Conservation (phyloP, 2,329 filamentous ascomycete genomes). For the Seiridium cupressi region DNA sequence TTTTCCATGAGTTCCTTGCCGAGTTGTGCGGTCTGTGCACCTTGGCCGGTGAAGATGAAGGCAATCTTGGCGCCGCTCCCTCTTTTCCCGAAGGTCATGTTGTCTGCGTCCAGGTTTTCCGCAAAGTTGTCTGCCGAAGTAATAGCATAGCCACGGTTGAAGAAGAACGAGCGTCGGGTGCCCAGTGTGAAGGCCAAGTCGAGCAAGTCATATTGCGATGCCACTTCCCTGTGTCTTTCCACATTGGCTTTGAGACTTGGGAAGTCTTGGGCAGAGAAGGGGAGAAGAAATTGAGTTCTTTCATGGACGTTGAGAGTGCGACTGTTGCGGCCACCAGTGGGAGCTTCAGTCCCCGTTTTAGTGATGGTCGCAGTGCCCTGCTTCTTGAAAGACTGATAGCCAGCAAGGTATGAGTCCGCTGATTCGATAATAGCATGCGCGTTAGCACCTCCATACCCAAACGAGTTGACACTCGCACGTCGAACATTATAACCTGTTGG, state of each 20-base stretch:
- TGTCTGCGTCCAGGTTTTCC: not conserved
- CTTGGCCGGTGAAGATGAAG: conserved; percentile 9
- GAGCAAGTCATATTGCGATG: not conserved
- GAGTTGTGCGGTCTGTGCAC: conserved; percentile 6
- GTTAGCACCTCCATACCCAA: conserved; percentile 2
- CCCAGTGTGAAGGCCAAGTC: not conserved
- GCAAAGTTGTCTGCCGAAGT: not conserved
- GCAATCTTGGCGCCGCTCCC: not conserved
- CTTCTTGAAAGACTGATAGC: not conserved
- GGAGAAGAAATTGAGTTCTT: not conserved
- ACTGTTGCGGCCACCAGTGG: not conserved
- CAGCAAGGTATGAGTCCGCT: not conserved
- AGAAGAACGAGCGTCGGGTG: not conserved
- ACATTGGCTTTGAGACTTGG: not conserved
- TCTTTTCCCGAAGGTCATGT: not conserved
- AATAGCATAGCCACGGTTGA: not conserved
- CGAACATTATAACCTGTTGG: not conserved
- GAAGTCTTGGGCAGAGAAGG: not conserved
- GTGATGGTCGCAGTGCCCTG: not conserved
- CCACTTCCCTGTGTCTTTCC: not conserved
- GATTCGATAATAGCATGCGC: not conserved
- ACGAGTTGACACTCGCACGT: not conserved
- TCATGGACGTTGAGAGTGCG: not conserved
- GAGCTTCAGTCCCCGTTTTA: not conserved
- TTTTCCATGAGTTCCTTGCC: conserved; percentile 11